Conservation (phyloP, 1,139 yeast species). For the Protomyces arabidopsidicola region DNA sequence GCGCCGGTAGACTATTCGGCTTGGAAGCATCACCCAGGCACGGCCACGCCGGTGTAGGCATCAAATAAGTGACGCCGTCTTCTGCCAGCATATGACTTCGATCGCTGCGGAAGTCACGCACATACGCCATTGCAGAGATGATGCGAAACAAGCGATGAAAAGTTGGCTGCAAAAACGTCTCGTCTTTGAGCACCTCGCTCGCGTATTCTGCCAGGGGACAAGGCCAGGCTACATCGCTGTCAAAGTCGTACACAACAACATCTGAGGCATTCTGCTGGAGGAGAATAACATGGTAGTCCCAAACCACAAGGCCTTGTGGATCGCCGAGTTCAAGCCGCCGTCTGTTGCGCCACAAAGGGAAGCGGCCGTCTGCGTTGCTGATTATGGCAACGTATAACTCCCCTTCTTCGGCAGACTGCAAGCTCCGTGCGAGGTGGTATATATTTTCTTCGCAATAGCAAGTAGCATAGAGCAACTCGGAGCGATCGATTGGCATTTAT, state of each 20-base stretch:
- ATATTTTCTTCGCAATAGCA: slow-evolving; percentile 22
- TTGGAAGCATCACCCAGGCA: background rate
- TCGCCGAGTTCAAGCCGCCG: background rate
- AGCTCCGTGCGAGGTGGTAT: slow-evolving; percentile 9
- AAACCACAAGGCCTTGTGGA: slow-evolving; percentile 16
- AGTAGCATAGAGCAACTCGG: background rate
- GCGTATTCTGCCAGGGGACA: background rate
- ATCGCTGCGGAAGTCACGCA: slow-evolving; percentile 6
- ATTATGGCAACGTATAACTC: slow-evolving; percentile 5
- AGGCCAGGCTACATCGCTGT: slow-evolving; percentile 18
- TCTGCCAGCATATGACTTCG: slow-evolving; percentile 20
- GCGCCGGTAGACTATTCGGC: background rate
- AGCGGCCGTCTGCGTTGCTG: background rate
- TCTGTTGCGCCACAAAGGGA: slow-evolving; percentile 19
- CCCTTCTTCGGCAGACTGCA: background rate
- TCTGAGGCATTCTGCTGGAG: background rate
- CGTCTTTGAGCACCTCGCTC: background rate
- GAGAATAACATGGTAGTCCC: slow-evolving; percentile 24
- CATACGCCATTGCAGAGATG: slow-evolving; percentile 6
- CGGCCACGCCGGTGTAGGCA: background rate
- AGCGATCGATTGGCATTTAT: background rate
- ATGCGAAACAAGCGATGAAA: slow-evolving; percentile 5
- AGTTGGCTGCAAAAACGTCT: background rate
- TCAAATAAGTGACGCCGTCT: background rate
- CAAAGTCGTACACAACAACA: slow-evolving; percentile 12